These are phyloP conservation scores for Bombardia bombarda DNA, from an alignment of 495 filamentous ascomycete species.

Conservation along the genomic window DNA sequence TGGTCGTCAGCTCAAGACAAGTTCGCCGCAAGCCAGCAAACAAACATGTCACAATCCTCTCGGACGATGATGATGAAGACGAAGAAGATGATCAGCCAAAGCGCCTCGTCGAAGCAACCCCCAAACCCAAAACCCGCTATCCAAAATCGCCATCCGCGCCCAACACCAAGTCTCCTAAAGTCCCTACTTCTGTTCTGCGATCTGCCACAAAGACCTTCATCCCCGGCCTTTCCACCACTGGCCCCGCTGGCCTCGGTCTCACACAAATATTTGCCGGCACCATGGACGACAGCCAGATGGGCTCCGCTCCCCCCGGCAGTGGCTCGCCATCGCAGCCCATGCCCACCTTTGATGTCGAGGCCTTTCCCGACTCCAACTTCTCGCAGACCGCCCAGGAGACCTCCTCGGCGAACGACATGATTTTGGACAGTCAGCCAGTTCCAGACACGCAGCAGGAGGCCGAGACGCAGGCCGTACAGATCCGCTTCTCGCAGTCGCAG, in stretches of 20 bases:
- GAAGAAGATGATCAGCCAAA: conserved; percentile 66
- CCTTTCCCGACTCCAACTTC: conserved; percentile 42
- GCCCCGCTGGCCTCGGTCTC: conserved; percentile 59
- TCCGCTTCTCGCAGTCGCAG: conserved; percentile 48
- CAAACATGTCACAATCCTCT: conserved; percentile 40
- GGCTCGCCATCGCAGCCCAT: conserved; percentile 28
- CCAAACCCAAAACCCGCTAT: conserved; percentile 26
- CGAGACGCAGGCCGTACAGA: conserved; percentile 39
- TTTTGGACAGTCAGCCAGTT: conserved; percentile 55
- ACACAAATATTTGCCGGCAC: conserved; percentile 93
- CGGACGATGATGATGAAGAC: conserved; percentile 65
- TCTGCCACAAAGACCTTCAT: conserved; percentile 53
- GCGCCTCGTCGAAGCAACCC: conserved; percentile 41
- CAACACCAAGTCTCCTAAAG: conserved; percentile 31
- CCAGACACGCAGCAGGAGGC: conserved; percentile 26
- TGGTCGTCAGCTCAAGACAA: conserved; percentile 23
- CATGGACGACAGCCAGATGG: conserved; percentile 57
- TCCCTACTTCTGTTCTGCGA: conserved; percentile 46
- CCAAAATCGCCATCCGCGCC: conserved; percentile 28
- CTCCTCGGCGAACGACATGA: conserved; percentile 49
- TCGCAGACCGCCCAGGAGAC: conserved; percentile 40
- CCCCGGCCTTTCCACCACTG: conserved; percentile 46
- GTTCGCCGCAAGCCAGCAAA: conserved; percentile 27
- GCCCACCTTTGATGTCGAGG: conserved; percentile 22
- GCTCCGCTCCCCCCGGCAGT: conserved; percentile 11